A percentile compares a stretch with the other conserved stretches of the same genome.
Evolutionary conservation across 257 asterid species (phyloP).

Genomic region (Nicotiana undulata): DNA sequence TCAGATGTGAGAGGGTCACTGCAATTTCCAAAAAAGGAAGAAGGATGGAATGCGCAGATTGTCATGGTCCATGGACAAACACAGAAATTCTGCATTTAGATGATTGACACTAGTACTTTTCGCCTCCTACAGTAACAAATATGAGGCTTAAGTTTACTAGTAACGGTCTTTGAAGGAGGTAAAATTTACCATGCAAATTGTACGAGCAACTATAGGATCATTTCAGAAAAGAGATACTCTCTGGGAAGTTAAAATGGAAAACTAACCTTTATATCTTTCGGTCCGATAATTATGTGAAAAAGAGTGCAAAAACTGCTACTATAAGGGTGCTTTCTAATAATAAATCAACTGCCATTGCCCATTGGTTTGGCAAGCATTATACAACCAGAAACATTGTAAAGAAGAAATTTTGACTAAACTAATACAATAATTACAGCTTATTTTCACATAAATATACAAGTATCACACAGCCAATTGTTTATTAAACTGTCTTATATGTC

Average conservation of each 20-base stretch:
- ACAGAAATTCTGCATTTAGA: too few species aligned
- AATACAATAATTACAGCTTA: constrained; percentile 3
- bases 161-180: too few species aligned
- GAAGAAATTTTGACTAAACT: neutral
- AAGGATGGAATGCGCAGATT: neutral
- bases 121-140: too few species aligned
- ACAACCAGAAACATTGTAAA: neutral
- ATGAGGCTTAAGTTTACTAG: too few species aligned
- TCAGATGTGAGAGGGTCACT: too few species aligned
- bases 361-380: neutral
- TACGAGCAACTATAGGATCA: too few species aligned
- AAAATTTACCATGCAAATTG: too few species aligned
- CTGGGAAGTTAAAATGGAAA: too few species aligned
- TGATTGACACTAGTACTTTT: too few species aligned
- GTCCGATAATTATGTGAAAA: neutral
- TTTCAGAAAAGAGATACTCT: too few species aligned
- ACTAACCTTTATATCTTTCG: too few species aligned
- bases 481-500: constrained; percentile 2
- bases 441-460: neutral
- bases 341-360: neutral
- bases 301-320: neutral
- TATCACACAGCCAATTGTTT: neutral
- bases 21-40: neutral
- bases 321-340: neutral
- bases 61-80: too few species aligned